Percentiles rank a stretch among this genome's conserved stretches.
phyloP scores from a whole-genome alignment of 192 early-diverging fungal genomes.

The Oehlia diaphana region DNA sequence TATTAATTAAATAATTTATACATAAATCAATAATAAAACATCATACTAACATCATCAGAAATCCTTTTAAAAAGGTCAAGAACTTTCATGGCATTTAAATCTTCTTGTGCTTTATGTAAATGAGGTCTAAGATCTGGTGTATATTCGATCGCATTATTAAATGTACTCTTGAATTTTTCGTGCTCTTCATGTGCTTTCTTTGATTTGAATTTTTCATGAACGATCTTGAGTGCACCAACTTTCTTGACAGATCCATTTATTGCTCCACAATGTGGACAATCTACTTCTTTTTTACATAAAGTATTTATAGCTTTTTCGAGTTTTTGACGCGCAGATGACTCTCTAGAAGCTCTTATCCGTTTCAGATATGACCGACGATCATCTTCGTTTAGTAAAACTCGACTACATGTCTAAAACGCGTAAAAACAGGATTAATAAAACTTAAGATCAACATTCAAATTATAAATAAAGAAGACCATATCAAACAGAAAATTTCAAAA shows the following conservation, averaged over 20 bases:
- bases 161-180: conserved; percentile 69
- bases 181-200: conserved; percentile 76
- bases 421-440: background rate
- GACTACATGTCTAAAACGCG: conserved; percentile 74
- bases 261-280: conserved; percentile 80
- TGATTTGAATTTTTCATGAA: conserved; percentile 91
- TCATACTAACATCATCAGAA: conserved; percentile 65
- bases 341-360: conserved; percentile 72
- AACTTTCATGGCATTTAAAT: conserved; percentile 90
- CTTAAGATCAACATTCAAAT: background rate
- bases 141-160: conserved; percentile 68
- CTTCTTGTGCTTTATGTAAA: conserved; percentile 85
- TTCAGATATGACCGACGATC: conserved; percentile 70
- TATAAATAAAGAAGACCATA: background rate
- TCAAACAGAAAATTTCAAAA: background rate
- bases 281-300: conserved; percentile 82
- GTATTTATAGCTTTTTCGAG: conserved; percentile 83
- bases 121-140: conserved; percentile 78
- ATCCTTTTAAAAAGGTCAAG: conserved; percentile 85
- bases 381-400: conserved; percentile 82
- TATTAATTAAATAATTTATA: background rate
- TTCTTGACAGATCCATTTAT: conserved; percentile 94
- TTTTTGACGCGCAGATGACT: conserved; percentile 75
- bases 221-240: conserved; percentile 89
- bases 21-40: background rate